A percentile compares a stretch with the other conserved stretches of the same genome.
These are phyloP conservation scores for Friedmanniomyces endolithicus DNA, from an alignment of 495 filamentous ascomycete genomes.

Conservation along the genomic window DNA sequence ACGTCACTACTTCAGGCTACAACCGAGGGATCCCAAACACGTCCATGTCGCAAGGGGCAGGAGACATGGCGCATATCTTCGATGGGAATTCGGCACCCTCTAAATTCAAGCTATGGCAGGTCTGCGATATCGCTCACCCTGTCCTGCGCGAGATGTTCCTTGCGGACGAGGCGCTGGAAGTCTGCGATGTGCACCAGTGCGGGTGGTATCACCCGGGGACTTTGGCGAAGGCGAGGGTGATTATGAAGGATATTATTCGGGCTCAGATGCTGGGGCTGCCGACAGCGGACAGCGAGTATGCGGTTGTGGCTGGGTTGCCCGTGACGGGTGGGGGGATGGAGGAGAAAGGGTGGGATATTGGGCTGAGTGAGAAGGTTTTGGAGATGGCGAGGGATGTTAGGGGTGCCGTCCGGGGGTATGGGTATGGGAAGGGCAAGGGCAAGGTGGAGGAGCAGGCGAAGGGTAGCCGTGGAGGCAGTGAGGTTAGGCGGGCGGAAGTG, in stretches of 20 bases:
- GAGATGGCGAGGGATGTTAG: constrained; percentile 7
- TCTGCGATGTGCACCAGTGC: constrained; percentile 42
- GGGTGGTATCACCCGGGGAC: constrained; percentile 76
- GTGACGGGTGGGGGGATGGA: neutral
- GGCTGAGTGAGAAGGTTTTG: constrained; percentile 5
- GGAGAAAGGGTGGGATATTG: neutral
- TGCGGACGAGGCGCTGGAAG: constrained; percentile 31
- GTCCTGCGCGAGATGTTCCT: constrained; percentile 39
- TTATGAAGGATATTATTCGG: constrained; percentile 72
- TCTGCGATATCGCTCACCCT: constrained; percentile 82
- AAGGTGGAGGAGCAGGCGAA: no score
- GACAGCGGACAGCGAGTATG: constrained; percentile 32
- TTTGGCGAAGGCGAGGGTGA: constrained; percentile 63
- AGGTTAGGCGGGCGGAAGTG: no score
- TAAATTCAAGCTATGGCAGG: constrained; percentile 74
- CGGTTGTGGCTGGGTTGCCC: constrained; percentile 38
- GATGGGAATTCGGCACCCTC: constrained; percentile 51
- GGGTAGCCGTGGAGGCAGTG: no score
- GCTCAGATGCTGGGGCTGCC: constrained; percentile 32
- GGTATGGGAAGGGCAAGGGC: no score
- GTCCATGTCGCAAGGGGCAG: neutral
- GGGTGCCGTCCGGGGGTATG: neutral
- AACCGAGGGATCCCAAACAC: neutral
- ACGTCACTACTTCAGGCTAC: neutral
- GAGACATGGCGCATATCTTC: constrained; percentile 53